phyloP scores from a whole-genome alignment of 139 green algal species.

The Monoraphidium neglectum region DNA sequence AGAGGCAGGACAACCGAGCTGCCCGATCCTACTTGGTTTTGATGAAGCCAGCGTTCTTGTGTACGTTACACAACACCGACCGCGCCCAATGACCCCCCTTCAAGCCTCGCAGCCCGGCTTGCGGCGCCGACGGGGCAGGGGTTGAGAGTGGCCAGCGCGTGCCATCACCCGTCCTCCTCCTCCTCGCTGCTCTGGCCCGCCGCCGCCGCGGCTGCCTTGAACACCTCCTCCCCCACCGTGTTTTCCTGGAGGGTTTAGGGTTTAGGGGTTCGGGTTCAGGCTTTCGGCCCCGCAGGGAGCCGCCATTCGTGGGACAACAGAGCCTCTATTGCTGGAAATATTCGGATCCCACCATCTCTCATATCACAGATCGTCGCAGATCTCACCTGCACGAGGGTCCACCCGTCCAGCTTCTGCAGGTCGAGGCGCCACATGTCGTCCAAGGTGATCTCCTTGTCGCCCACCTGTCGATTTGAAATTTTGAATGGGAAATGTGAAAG shows the following conservation, averaged over 20 bases:
- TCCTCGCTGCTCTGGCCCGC: conserved; percentile 41
- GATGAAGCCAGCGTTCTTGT: no score
- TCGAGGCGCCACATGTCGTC: conserved; percentile 95
- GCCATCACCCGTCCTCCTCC: conserved; percentile 28
- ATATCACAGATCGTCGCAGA: conserved; percentile 2
- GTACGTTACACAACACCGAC: no score
- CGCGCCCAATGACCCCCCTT: no score
- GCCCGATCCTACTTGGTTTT: no score
- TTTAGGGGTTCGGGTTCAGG: background rate
- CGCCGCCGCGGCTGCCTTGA: conserved; percentile 44
- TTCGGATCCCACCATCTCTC: background rate
- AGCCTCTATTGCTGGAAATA: background rate
- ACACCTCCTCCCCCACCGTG: conserved; percentile 72
- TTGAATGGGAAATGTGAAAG: no score
- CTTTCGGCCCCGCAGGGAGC: background rate
- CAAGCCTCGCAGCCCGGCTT: no score
- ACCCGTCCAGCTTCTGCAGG: conserved; percentile 85
- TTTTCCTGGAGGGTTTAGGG: conserved; percentile 49
- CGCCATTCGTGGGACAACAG: background rate
- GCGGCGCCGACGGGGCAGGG: no score
- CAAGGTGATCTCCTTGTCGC: conserved; percentile 70
- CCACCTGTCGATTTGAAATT: no score
- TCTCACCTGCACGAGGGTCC: conserved; percentile 51
- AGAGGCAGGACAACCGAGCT: no score
- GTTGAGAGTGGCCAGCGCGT: no score